phyloP scores from a whole-genome alignment of 495 filamentous ascomycete genomes.

The Annulohypoxylon maeteangense region DNA sequence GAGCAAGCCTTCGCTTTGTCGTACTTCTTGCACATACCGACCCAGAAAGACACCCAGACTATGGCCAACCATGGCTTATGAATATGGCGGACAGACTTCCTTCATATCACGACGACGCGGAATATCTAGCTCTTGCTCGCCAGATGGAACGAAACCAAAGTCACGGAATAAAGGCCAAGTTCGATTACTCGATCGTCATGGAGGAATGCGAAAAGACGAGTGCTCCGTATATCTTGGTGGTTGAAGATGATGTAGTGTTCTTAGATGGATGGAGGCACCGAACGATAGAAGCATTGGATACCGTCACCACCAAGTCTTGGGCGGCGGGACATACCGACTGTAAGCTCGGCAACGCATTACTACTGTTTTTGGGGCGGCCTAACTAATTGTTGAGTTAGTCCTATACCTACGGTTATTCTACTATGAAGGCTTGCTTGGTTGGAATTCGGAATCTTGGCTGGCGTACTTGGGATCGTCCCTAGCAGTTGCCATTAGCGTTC shows the following conservation, averaged over 20 bases:
- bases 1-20: slow-evolving; percentile 58
- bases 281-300: slow-evolving; percentile 53
- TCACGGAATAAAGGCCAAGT: slow-evolving; percentile 35
- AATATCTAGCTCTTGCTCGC: slow-evolving; percentile 39
- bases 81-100: slow-evolving; percentile 60
- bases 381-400: slow-evolving; percentile 17
- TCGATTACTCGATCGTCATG: slow-evolving; percentile 64
- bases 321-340: slow-evolving; percentile 27
- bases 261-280: slow-evolving; percentile 62
- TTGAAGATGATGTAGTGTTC: slow-evolving; percentile 68
- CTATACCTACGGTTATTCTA: slow-evolving; percentile 70
- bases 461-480: slow-evolving; percentile 54
- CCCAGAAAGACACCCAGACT: slow-evolving; percentile 60
- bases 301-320: slow-evolving; percentile 44
- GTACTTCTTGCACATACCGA: slow-evolving; percentile 64
- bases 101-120: slow-evolving; percentile 52
- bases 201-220: slow-evolving; percentile 58
- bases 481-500: slow-evolving; percentile 13
- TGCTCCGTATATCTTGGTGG: slow-evolving; percentile 62
- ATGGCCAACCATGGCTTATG: slow-evolving; percentile 60
- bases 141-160: slow-evolving; percentile 36
- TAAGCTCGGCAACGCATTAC: slow-evolving; percentile 4
- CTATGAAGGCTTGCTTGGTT: slow-evolving; percentile 65
- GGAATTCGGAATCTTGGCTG: slow-evolving; percentile 64
- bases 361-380: background rate